Conservation (phyloP, 768 basidiomycete genomes). For the Pleurotus tuber-regium region DNA sequence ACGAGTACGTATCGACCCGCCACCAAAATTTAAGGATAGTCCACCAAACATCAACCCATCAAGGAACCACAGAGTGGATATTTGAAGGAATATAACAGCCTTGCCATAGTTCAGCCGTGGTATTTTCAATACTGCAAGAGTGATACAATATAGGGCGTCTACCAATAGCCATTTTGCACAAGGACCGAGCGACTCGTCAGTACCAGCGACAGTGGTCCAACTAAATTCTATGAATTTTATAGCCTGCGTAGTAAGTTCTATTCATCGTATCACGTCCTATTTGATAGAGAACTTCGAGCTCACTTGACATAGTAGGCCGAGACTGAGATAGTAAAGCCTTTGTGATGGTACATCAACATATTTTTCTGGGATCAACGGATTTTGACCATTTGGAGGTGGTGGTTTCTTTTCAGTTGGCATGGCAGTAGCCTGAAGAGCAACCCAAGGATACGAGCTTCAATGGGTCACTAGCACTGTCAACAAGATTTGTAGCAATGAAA, state of each 20-base stretch:
- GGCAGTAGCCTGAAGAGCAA: not conserved
- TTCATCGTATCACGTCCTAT: too few relatives aligned
- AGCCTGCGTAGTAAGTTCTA: slow-evolving; percentile 51
- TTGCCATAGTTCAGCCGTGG: slow-evolving; percentile 69
- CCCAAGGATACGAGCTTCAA: too few relatives aligned
- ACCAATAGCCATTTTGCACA: slow-evolving; percentile 71
- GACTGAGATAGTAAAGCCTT: slow-evolving; percentile 72
- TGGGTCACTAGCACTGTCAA: too few relatives aligned
- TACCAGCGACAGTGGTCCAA: slow-evolving; percentile 47
- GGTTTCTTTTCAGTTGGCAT: slow-evolving; percentile 19
- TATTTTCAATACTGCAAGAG: slow-evolving; percentile 66
- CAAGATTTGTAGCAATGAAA: too few relatives aligned
- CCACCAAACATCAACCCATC: slow-evolving; percentile 74
- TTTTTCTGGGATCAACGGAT: slow-evolving; percentile 68
- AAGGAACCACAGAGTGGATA: slow-evolving; percentile 57
- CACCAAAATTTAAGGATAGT: slow-evolving; percentile 51
- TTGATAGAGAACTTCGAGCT: too few relatives aligned
- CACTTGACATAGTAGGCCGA: slow-evolving; percentile 78
- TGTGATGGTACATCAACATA: slow-evolving; percentile 77
- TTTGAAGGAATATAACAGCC: slow-evolving; percentile 61
- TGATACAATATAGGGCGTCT: slow-evolving; percentile 58
- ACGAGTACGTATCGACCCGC: slow-evolving; percentile 18
- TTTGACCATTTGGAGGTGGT: slow-evolving; percentile 8
- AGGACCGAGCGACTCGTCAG: slow-evolving; percentile 36
- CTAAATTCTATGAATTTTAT: slow-evolving; percentile 75